Conservation (phyloP, 768 basidiomycete species). For the Lactarius deliciosus region DNA sequence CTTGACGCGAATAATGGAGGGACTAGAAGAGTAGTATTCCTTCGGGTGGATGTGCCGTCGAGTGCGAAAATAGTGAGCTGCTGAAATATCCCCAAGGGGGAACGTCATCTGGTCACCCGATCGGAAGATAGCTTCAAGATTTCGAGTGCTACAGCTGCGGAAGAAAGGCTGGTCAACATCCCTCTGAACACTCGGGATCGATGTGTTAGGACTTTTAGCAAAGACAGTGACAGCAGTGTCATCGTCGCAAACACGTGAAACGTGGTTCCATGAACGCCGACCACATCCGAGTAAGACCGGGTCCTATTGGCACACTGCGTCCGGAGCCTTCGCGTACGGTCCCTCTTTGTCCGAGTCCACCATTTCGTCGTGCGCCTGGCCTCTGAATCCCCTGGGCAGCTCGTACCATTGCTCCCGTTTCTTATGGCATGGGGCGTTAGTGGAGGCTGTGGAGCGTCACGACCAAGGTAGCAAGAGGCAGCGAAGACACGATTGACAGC, state of each 20-base stretch:
- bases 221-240: conserved; percentile 5
- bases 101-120: neutral
- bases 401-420: neutral
- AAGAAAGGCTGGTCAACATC: conserved; percentile 18
- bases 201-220: conserved; percentile 10
- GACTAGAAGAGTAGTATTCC: neutral
- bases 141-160: conserved; percentile 28
- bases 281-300: conserved; percentile 13
- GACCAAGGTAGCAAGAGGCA: neutral
- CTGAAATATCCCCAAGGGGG: conserved; percentile 11
- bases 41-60: conserved; percentile 6
- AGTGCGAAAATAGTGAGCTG: neutral
- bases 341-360: neutral
- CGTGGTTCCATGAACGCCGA: conserved; percentile 12
- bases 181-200: too few relatives aligned
- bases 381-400: too few relatives aligned
- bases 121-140: conserved; percentile 23
- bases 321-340: too few relatives aligned
- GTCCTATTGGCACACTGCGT: too few relatives aligned
- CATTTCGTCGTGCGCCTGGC: neutral
- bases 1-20: conserved; percentile 14
- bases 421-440: neutral
- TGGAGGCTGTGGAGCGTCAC: neutral
- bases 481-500: neutral
- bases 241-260: conserved; percentile 4